Evolutionary conservation across 345 rosid species (phyloP).

Genomic region (Dimocarpus longan): DNA sequence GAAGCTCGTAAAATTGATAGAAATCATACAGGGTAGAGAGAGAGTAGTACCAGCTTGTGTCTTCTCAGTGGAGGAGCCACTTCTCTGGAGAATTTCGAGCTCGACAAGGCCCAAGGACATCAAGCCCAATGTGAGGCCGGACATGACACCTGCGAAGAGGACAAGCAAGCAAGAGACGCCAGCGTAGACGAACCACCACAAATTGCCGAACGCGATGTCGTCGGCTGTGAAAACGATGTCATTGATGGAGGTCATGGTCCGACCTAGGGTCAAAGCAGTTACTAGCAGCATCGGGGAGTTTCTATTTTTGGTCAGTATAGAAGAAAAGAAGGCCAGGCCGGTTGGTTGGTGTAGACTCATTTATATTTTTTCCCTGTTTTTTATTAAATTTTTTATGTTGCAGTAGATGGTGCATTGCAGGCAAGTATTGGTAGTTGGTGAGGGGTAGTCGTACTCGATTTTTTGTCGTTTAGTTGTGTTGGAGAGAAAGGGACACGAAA

Average conservation of each 20-base stretch:
- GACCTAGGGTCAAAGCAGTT: constrained; percentile 33
- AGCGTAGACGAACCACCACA: constrained; percentile 65
- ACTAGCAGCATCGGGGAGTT: constrained; percentile 29
- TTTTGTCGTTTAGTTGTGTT: not conserved
- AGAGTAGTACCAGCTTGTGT: constrained; percentile 53
- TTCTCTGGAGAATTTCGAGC: constrained; percentile 66
- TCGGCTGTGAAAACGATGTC: constrained; percentile 55
- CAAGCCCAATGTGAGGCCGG: constrained; percentile 72
- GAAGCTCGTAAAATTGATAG: not conserved
- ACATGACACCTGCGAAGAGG: constrained; percentile 78
- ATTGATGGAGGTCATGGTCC: constrained; percentile 30
- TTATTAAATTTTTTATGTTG: not conserved
- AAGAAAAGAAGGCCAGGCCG: not conserved
- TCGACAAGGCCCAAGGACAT: constrained; percentile 79
- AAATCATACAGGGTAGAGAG: not conserved
- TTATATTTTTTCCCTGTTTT: not conserved
- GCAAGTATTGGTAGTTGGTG: not conserved
- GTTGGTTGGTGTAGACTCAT: no score
- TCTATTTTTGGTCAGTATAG: not conserved
- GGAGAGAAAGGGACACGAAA: no score
- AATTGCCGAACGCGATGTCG: constrained; percentile 54
- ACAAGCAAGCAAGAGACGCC: constrained; percentile 72
- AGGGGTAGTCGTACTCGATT: not conserved
- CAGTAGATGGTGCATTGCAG: not conserved
- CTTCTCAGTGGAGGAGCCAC: constrained; percentile 61